A percentile compares a stretch with the other conserved stretches of the same genome.
Evolutionary conservation across 1,139 yeast genomes (phyloP).

Genomic region (Diutina siamensis): DNA sequence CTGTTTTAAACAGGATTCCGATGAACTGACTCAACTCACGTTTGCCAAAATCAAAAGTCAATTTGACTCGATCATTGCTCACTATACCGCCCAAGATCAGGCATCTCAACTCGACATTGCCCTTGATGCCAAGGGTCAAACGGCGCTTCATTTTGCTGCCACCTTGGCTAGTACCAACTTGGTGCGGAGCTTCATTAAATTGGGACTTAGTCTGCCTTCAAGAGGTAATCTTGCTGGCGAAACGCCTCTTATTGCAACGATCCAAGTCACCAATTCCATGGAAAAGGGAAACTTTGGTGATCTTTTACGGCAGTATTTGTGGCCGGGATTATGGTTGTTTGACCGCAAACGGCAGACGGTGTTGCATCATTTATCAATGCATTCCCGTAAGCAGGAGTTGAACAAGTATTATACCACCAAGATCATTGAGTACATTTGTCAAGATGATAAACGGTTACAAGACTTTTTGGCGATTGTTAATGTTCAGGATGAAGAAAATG

Average conservation of each 20-base stretch:
- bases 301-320: conserved; percentile 23
- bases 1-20: conserved; percentile 14
- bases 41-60: conserved; percentile 11
- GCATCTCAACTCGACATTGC: conserved; percentile 20
- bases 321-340: conserved; percentile 27
- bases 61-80: conserved; percentile 12
- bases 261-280: conserved; percentile 35
- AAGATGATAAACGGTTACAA: conserved; percentile 1
- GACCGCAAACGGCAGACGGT: conserved; percentile 24
- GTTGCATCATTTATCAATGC: conserved; percentile 27
- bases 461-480: conserved; percentile 7
- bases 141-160: conserved; percentile 36
- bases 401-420: conserved; percentile 60
- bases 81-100: conserved; percentile 6
- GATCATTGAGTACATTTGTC: conserved; percentile 41
- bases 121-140: conserved; percentile 30
- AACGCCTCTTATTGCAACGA: conserved; percentile 28
- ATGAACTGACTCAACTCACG: conserved; percentile 8
- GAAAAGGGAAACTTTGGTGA: conserved; percentile 30
- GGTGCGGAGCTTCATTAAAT: conserved; percentile 24
- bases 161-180: conserved; percentile 30
- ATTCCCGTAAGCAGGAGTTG: conserved; percentile 22
- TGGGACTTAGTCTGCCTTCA: conserved; percentile 29
- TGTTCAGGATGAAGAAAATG: conserved; percentile 55
- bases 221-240: conserved; percentile 32